These are phyloP conservation scores for Penicillium sp. DNA, from an alignment of 2,329 filamentous ascomycete genomes.

Conservation along the genomic window DNA sequence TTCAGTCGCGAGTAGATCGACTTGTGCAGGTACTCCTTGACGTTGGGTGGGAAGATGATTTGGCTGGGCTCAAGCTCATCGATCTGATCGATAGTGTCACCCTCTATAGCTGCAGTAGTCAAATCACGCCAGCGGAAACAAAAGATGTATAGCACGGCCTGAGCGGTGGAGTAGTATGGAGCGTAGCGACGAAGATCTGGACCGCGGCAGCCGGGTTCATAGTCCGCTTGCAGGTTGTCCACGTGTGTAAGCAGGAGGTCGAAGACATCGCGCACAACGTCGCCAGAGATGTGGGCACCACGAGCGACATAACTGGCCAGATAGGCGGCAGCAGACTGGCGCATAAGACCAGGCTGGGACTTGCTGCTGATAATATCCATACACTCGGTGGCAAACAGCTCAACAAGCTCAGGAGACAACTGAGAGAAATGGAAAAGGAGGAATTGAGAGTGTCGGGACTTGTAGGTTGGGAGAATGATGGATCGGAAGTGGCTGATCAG, in stretches of 20 bases:
- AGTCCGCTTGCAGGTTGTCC: constrained; percentile 68
- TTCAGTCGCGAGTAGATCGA: constrained; percentile 89
- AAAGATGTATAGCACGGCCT: constrained; percentile 90
- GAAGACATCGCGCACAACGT: constrained; percentile 80
- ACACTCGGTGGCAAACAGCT: constrained; percentile 78
- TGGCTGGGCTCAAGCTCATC: constrained; percentile 64
- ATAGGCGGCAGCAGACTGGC: constrained; percentile 86
- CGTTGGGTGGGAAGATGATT: constrained; percentile 72
- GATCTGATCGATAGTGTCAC: constrained; percentile 55
- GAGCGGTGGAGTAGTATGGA: constrained; percentile 83
- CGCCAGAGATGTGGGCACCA: constrained; percentile 74
- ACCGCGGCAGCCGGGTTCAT: constrained; percentile 73
- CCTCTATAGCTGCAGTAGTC: constrained; percentile 57
- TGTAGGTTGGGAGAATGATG: constrained; percentile 86
- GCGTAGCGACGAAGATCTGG: constrained; percentile 83
- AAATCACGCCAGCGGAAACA: constrained; percentile 98
- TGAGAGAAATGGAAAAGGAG: constrained; percentile 95
- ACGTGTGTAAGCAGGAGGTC: constrained; percentile 75
- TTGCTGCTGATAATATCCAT: constrained; percentile 72
- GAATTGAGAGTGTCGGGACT: constrained; percentile 91
- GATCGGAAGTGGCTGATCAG: constrained; percentile 82
- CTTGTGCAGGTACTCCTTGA: constrained; percentile 71
- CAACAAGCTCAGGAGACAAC: constrained; percentile 72
- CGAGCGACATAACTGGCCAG: constrained; percentile 92
- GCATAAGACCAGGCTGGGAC: constrained; percentile 66